phyloP scores from a whole-genome alignment of 2,329 filamentous ascomycete genomes.

The Neopestalotiopsis sp. region DNA sequence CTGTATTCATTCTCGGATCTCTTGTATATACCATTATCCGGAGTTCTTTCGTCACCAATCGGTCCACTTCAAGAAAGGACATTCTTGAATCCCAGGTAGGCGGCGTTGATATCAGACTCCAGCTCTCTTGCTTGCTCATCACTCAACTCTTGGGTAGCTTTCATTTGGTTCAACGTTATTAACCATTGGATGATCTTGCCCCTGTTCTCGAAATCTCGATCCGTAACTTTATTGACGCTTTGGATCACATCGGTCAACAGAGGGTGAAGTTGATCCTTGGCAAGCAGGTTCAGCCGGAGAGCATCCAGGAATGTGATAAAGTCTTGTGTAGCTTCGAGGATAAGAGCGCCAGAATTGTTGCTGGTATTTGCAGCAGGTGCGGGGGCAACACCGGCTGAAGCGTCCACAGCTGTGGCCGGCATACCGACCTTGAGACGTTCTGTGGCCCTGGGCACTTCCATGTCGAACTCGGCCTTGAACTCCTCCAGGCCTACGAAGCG shows the following conservation, averaged over 20 bases:
- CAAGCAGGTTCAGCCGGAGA: conserved; percentile 86
- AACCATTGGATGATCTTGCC: conserved; percentile 99
- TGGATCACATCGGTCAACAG: conserved; percentile 95
- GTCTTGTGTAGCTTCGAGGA: conserved; percentile 91
- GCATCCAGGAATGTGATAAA: conserved; percentile 99
- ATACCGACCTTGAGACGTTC: conserved; percentile 92
- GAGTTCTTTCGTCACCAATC: too few species aligned
- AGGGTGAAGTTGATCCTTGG: conserved; percentile 96
- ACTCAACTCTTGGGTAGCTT: conserved; percentile 86
- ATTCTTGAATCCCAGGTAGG: conserved; percentile 91
- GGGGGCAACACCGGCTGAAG: conserved; percentile 50
- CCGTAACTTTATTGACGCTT: conserved; percentile 95
- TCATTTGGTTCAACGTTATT: conserved; percentile 97
- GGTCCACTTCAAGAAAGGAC: conserved; percentile 51
- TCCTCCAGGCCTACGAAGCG: conserved; percentile 88
- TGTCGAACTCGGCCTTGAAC: conserved; percentile 91
- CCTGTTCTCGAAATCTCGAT: conserved; percentile 91
- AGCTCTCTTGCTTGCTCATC: conserved; percentile 88
- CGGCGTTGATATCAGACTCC: conserved; percentile 90
- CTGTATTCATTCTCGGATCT: too few species aligned
- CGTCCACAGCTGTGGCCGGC: conserved; percentile 77
- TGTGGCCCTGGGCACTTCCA: conserved; percentile 92
- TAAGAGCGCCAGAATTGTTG: conserved; percentile 66
- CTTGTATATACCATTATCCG: too few species aligned
- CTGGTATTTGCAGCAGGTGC: conserved; percentile 47